These are phyloP conservation scores for Penicillium pulvis DNA, from an alignment of 495 filamentous ascomycete species.

Conservation along the genomic window DNA sequence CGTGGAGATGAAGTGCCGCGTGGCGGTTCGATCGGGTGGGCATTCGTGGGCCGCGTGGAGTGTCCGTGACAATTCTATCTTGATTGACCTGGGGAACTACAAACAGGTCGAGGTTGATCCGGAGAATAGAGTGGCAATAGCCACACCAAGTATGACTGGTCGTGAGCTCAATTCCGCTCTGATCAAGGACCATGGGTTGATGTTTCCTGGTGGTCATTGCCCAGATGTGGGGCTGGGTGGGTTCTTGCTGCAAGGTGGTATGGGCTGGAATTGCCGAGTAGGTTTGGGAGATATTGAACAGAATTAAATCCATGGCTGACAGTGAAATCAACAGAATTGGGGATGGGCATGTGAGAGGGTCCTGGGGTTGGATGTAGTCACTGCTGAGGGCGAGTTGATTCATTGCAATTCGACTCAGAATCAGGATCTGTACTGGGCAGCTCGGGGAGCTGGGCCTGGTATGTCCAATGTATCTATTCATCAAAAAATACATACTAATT, in stretches of 20 bases:
- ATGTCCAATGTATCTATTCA: not conserved
- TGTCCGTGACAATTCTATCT: conserved; percentile 50
- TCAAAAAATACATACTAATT: not conserved
- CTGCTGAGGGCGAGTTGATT: conserved; percentile 38
- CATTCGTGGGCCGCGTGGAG: conserved; percentile 58
- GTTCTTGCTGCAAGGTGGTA: conserved; percentile 56
- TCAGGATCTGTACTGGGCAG: conserved; percentile 52
- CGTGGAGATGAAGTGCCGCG: conserved; percentile 31
- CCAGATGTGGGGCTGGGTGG: conserved; percentile 59
- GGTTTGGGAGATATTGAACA: not conserved
- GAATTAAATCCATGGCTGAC: not conserved
- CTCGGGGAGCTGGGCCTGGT: conserved; percentile 52
- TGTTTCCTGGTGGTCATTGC: conserved; percentile 58
- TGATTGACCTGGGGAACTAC: conserved; percentile 49
- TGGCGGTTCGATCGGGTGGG: conserved; percentile 56
- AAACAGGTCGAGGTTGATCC: conserved; percentile 39
- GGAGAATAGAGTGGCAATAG: conserved; percentile 32
- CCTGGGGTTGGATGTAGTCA: conserved; percentile 50
- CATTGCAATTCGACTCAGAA: conserved; percentile 44
- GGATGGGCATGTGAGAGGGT: conserved; percentile 58
- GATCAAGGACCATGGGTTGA: conserved; percentile 27
- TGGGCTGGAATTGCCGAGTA: conserved; percentile 58
- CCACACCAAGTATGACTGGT: conserved; percentile 48
- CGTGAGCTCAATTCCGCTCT: conserved; percentile 44
- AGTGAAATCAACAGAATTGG: conserved; percentile 39